Conservation (phyloP, 345 rosid genomes). For the Sisymbrium altissimum region DNA sequence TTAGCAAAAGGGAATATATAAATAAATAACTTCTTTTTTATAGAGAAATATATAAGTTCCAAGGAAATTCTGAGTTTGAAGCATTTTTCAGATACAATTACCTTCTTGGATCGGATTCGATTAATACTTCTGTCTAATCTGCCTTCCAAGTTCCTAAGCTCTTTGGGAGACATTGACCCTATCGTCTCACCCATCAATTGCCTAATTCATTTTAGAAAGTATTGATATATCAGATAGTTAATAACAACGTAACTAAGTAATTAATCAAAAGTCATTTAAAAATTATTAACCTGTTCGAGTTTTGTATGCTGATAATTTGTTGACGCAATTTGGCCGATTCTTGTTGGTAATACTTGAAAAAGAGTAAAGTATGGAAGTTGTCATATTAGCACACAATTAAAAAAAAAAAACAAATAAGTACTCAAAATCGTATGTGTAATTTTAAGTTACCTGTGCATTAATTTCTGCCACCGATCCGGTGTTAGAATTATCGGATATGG, state of each 20-base stretch:
- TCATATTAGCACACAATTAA: background rate
- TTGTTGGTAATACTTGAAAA: conserved; percentile 74
- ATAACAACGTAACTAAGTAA: background rate
- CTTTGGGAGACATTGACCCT: conserved; percentile 46
- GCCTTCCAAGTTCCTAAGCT: conserved; percentile 63
- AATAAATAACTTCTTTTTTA: background rate
- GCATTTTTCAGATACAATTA: background rate
- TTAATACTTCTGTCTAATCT: conserved; percentile 75
- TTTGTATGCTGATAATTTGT: conserved; percentile 66
- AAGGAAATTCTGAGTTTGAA: background rate
- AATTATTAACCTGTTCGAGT: conserved; percentile 56
- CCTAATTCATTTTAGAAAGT: conserved; percentile 33
- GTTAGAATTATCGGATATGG: conserved; percentile 58
- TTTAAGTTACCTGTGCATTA: conserved; percentile 76
- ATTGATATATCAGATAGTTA: background rate
- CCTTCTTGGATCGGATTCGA: conserved; percentile 92
- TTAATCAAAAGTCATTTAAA: background rate
- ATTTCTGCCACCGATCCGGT: conserved; percentile 72
- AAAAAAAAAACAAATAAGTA: background rate
- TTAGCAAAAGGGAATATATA: background rate
- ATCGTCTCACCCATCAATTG: conserved; percentile 79
- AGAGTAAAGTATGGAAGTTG: background rate
- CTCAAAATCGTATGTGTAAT: background rate
- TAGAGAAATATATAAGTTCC: background rate
- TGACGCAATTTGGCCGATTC: conserved; percentile 72